A percentile compares a stretch with the other conserved stretches of the same genome.
phyloP scores from a whole-genome alignment of 2,329 filamentous ascomycete species.

The Helotiales sp. region DNA sequence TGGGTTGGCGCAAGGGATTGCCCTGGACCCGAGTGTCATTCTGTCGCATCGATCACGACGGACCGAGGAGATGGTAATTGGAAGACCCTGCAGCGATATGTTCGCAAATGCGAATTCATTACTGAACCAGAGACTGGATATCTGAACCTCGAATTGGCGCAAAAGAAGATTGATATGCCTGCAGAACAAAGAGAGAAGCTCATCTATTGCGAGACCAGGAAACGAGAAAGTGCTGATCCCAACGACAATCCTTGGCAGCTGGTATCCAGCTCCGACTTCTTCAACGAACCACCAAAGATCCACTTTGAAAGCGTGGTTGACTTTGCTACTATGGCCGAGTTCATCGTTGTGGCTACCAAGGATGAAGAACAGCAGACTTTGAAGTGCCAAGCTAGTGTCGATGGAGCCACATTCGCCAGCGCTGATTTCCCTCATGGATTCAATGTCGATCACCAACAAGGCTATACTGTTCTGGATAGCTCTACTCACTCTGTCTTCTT shows the following conservation, averaged over 20 bases:
- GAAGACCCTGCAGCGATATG: conserved; percentile 72
- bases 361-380: conserved; percentile 66
- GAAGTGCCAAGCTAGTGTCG: conserved; percentile 78
- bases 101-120: conserved; percentile 84
- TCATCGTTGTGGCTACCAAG: conserved; percentile 82
- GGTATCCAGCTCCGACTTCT: conserved; percentile 77
- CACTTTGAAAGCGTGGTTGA: conserved; percentile 72
- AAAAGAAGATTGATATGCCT: conserved; percentile 40
- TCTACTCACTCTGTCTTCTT: conserved; percentile 93
- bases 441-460: conserved; percentile 72
- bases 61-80: conserved; percentile 80
- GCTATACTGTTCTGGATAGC: conserved; percentile 92
- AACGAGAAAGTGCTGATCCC: conserved; percentile 64
- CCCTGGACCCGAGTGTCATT: conserved; percentile 61
- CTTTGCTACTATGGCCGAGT: conserved; percentile 95
- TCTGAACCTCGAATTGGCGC: conserved; percentile 1
- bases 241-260: conserved; percentile 65
- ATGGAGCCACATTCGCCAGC: conserved; percentile 78
- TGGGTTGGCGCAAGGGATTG: conserved; percentile 79
- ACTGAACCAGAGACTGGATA: conserved; percentile 57
- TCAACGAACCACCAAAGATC: conserved; percentile 60
- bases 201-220: conserved; percentile 62
- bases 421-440: conserved; percentile 88
- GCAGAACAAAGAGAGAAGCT: conserved; percentile 42
- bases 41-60: conserved; percentile 72